A percentile compares a stretch with the other conserved stretches of the same genome.
Evolutionary conservation across 805 yeast genomes (phyloP).

Genomic region (Saccharomyces eubayanus): DNA sequence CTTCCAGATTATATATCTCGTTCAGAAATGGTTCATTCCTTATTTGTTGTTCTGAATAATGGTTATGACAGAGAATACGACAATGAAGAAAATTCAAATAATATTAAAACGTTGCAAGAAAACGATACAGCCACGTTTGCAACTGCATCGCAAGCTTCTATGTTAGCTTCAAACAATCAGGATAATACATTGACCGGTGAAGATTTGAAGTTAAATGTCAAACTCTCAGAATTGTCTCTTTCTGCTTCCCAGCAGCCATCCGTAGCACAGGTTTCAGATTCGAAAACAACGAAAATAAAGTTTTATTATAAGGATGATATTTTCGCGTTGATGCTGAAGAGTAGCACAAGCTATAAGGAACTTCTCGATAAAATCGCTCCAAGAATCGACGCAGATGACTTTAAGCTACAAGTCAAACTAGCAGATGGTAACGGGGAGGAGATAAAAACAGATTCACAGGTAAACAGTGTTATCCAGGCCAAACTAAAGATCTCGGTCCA

Average conservation of each 20-base stretch:
- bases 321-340: slow-evolving; percentile 56
- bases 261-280: slow-evolving; percentile 21
- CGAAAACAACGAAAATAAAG: slow-evolving; percentile 46
- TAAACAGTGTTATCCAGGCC: slow-evolving; percentile 28
- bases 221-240: slow-evolving; percentile 22
- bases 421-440: slow-evolving; percentile 30
- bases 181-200: slow-evolving; percentile 29
- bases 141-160: background rate
- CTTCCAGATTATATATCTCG: slow-evolving; percentile 73
- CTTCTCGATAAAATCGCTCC: slow-evolving; percentile 44
- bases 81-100: slow-evolving; percentile 2
- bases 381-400: slow-evolving; percentile 37
- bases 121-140: slow-evolving; percentile 11
- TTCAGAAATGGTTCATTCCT: slow-evolving; percentile 54
- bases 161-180: slow-evolving; percentile 17
- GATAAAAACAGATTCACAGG: slow-evolving; percentile 29
- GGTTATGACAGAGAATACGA: slow-evolving; percentile 28
- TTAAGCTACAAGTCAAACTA: slow-evolving; percentile 30
- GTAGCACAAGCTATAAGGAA: slow-evolving; percentile 40
- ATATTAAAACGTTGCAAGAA: slow-evolving; percentile 3
- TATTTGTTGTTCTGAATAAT: slow-evolving; percentile 50
- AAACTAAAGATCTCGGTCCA: slow-evolving; percentile 33
- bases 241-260: slow-evolving; percentile 18
- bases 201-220: slow-evolving; percentile 24
- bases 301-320: slow-evolving; percentile 76